Percentiles rank a stretch among this genome's conserved stretches.
Conservation (phyloP, 306 rosid species). For the Citrullus amarus region DNA sequence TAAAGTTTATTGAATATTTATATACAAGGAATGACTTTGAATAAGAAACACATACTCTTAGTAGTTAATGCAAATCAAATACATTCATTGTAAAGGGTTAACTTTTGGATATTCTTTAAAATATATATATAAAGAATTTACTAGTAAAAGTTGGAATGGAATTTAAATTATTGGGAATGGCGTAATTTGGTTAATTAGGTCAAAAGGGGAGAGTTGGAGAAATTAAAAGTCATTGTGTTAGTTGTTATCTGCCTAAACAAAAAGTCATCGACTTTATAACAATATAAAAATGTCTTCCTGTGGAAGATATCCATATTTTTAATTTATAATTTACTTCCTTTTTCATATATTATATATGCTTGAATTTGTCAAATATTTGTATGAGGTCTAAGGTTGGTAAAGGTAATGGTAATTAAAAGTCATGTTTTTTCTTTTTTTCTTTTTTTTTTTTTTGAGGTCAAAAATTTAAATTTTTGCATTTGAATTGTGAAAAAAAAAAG, state of each 20-base stretch:
- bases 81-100: background rate
- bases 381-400: too few species aligned
- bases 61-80: background rate
- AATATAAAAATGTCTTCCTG: background rate
- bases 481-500: too few species aligned
- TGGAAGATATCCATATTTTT: background rate
- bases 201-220: background rate
- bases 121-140: background rate
- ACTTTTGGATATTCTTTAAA: background rate
- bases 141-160: background rate
- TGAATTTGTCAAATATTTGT: too few species aligned
- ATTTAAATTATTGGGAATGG: background rate
- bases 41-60: background rate
- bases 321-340: background rate
- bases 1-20: background rate
- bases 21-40: background rate
- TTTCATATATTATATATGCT: too few species aligned
- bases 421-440: too few species aligned
- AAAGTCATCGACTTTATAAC: slow-evolving; percentile 6
- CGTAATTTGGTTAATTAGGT: background rate
- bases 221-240: slow-evolving; percentile 8
- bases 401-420: too few species aligned
- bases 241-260: slow-evolving; percentile 10
- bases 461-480: too few species aligned
- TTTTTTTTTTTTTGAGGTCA: too few species aligned